Evolutionary conservation across 1,139 yeast genomes (phyloP), one percentile per base, ranked within the genome.

Genomic region (Suhomyces taliae): DNA sequence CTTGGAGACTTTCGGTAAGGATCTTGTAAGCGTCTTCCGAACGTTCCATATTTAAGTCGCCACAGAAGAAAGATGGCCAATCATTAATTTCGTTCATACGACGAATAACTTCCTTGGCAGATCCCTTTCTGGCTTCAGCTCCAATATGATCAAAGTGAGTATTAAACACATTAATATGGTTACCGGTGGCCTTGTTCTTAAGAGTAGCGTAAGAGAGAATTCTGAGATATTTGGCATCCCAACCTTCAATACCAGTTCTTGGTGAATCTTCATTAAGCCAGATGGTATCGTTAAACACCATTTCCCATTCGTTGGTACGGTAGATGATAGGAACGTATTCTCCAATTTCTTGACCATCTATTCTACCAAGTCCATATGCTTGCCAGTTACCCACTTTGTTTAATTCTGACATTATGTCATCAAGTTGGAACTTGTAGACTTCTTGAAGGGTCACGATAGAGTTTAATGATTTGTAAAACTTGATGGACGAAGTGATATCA

Each of bases 131-230:
- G 1, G 85, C 81, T 8, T 52, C 53, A 1, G 54, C 59, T 2
- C 86, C 86, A 35, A 65, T 60, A 51, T 81, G 83, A 57, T 81
- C 86, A 56, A 79, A 71, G 59, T 81, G 85, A 7, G 85, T 81
- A 58, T 78, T 78, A 62, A 76, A 78, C 14, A 79, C 70, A 49
- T 79, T 78, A 46, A 69, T 49, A 43, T 60, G 57, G 40, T 66
- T 65, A 4, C 57, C 60, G 1, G 70, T 60, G 0, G 48, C 47
- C 36, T 51, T 58, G 47, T 66, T 69, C 55, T 61, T 65, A 44
- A 74, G 64, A n/a, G 75, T 71, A 3, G 67, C 77, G 63, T 68
- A 72, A 6, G 81, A 70, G 29, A 69, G 72, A 27, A 80, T 76
- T 43, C 85, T 65, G 9, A 70, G 64, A 49, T 73, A 70, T 35